Conservation (phyloP, 768 basidiomycete genomes). For the Mycena olivaceomarginata region DNA sequence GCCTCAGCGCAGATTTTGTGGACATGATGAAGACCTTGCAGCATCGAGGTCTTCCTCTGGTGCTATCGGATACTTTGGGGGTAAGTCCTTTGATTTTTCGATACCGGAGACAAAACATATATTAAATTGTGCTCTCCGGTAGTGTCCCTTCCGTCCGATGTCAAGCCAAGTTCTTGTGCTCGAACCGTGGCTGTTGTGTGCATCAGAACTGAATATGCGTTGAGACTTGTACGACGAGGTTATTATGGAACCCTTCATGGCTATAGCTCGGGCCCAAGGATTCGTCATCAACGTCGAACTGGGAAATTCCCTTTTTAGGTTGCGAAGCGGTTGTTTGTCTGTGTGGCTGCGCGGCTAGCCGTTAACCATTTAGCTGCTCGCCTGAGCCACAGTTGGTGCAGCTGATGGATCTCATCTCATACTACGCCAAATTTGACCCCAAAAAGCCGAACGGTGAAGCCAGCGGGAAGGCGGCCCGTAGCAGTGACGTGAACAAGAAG, state of each 20-base stretch:
- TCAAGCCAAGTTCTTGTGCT: too few relatives aligned
- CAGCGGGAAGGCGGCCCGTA: constrained; percentile 2
- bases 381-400: not conserved
- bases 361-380: not conserved
- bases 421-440: constrained; percentile 30
- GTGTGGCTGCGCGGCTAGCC: too few relatives aligned
- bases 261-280: too few relatives aligned
- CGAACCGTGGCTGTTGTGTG: too few relatives aligned
- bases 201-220: too few relatives aligned
- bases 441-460: not conserved
- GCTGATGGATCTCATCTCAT: constrained; percentile 29
- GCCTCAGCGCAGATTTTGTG: not conserved
- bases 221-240: not conserved
- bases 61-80: too few relatives aligned
- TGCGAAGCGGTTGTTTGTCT: constrained; percentile 12
- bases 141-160: too few relatives aligned
- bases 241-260: not conserved
- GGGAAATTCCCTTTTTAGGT: constrained; percentile 11
- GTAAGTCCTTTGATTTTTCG: too few relatives aligned
- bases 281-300: not conserved
- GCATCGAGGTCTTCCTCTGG: not conserved
- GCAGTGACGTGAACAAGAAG: not conserved
- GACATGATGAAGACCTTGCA: not conserved
- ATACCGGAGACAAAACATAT: too few relatives aligned
- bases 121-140: too few relatives aligned